A percentile compares a stretch with the other conserved stretches of the same genome.
These are phyloP conservation scores for Leccinum obscurum DNA, from an alignment of 768 basidiomycete genomes.

Conservation along the genomic window DNA sequence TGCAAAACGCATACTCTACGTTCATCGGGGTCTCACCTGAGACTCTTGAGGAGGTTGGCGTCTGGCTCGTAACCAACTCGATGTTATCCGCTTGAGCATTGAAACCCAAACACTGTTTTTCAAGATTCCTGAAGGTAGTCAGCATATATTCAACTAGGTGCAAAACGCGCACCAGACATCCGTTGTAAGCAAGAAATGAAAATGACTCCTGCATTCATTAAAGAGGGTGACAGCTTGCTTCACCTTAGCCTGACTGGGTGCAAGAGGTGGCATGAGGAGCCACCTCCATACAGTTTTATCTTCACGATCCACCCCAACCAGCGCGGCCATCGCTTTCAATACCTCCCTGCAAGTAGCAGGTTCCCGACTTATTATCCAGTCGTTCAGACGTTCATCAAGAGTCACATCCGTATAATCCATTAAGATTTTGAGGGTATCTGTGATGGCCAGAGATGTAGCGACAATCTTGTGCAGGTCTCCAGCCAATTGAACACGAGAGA, in stretches of 20 bases:
- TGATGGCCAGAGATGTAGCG: neutral
- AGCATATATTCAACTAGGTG: too few relatives aligned
- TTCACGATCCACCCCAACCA: neutral
- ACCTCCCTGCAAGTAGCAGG: neutral
- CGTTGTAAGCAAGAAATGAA: conserved; percentile 3
- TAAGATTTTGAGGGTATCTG: neutral
- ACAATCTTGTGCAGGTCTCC: conserved; percentile 1
- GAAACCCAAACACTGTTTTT: neutral
- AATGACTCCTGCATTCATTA: neutral
- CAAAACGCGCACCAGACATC: conserved; percentile 5
- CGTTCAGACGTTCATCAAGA: neutral
- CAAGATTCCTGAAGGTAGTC: conserved; percentile 5
- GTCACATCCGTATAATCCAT: neutral
- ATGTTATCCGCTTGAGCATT: neutral
- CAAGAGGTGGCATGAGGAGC: neutral
- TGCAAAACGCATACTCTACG: neutral
- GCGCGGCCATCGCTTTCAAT: neutral
- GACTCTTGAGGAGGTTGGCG: neutral
- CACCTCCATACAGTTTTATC: neutral
- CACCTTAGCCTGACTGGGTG: neutral
- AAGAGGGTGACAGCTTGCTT: neutral
- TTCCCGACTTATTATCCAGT: neutral
- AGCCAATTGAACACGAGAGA: neutral
- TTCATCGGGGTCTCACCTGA: neutral
- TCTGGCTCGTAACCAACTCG: neutral